phyloP scores from a whole-genome alignment of 2,329 filamentous ascomycete species.

The Lecanicillium sp. region DNA sequence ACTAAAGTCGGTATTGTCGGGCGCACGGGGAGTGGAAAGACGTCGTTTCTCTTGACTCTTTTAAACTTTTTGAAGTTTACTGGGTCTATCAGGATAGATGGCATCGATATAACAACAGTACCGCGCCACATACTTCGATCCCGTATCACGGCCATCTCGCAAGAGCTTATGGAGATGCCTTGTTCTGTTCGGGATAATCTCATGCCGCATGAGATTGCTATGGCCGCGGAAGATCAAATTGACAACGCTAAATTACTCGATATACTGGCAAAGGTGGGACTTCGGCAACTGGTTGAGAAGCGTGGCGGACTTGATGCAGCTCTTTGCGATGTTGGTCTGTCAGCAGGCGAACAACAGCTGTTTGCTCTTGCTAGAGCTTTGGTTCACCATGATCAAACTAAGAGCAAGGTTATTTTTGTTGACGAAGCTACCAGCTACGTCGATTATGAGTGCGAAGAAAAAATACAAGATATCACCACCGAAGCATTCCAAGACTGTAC shows the following conservation, averaged over 20 bases:
- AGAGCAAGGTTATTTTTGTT: background rate
- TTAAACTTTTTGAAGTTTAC: background rate
- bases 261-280: background rate
- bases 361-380: background rate
- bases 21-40: background rate
- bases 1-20: background rate
- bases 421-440: background rate
- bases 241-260: background rate
- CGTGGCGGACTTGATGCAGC: background rate
- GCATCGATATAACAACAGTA: background rate
- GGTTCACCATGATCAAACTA: background rate
- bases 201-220: background rate
- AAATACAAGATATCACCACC: background rate
- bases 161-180: background rate
- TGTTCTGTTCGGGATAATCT: background rate
- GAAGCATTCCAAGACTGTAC: background rate
- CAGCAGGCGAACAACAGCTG: background rate
- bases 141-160: background rate
- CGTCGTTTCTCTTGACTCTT: background rate
- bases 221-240: background rate
- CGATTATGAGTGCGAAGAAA: background rate
- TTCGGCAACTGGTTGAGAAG: background rate
- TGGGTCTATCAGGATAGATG: background rate
- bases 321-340: background rate
- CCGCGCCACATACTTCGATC: background rate